Evolutionary conservation across 202 grass and related monocot species (phyloP).

Genomic region (Eragrostis tef): DNA sequence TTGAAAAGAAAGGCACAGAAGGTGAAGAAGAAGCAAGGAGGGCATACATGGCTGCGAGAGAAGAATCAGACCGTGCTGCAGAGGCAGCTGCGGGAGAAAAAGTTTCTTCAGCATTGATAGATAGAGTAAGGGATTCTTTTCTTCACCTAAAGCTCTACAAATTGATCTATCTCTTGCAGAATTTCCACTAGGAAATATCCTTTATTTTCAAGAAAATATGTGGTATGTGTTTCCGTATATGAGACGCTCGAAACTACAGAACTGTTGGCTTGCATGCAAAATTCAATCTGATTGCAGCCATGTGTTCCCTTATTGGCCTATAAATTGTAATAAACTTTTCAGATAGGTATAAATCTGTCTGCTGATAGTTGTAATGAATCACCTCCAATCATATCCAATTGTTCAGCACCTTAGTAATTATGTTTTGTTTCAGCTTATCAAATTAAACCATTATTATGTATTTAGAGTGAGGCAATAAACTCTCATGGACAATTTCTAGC

Average conservation of each 20-base stretch:
- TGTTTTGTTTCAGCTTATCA: neutral
- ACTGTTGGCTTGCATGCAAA: slow-evolving; percentile 18
- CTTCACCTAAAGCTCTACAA: slow-evolving; percentile 4
- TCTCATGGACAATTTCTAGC: slow-evolving; percentile 5
- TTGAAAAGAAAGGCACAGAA: slow-evolving; percentile 84
- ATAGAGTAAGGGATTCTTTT: slow-evolving; percentile 66
- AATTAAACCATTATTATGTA: slow-evolving; percentile 27
- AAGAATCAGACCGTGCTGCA: slow-evolving; percentile 72
- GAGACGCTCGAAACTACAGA: neutral
- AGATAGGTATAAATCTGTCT: neutral
- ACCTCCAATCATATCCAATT: neutral
- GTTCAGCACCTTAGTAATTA: neutral
- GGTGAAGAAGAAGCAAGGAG: slow-evolving; percentile 91
- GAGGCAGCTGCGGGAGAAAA: slow-evolving; percentile 67
- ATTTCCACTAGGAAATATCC: slow-evolving; percentile 24
- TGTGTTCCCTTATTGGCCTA: neutral
- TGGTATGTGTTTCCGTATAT: neutral
- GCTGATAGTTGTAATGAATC: slow-evolving; percentile 12
- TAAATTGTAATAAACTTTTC: neutral
- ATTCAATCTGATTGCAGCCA: slow-evolving; percentile 3
- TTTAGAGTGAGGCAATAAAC: slow-evolving; percentile 11
- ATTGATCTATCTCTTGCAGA: slow-evolving; percentile 9
- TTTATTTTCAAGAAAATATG: slow-evolving; percentile 25
- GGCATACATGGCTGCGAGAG: slow-evolving; percentile 83
- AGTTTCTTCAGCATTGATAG: slow-evolving; percentile 85